A percentile compares a stretch with the other conserved stretches of the same genome.
phyloP scores from a whole-genome alignment of 129 eudicot species.

The Tanacetum coccineum region DNA sequence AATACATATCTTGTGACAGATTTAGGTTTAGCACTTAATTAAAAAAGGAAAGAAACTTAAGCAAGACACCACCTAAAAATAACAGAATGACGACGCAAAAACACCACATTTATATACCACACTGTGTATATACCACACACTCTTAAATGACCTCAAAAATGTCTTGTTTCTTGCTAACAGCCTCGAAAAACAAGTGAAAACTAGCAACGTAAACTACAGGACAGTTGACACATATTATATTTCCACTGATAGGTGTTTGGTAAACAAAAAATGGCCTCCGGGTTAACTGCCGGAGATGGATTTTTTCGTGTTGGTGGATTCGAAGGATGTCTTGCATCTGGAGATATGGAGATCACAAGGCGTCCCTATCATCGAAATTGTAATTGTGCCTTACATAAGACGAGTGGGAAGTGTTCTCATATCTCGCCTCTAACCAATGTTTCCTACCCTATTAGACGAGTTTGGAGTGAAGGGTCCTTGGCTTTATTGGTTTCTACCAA shows the following conservation, averaged over 20 bases:
- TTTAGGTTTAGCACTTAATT: slow-evolving; percentile 1
- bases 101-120: slow-evolving; percentile 18
- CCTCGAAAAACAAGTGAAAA: slow-evolving; percentile 22
- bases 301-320: slow-evolving; percentile 22
- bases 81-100: slow-evolving; percentile 4
- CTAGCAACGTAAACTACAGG: slow-evolving; percentile 4
- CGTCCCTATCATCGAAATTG: slow-evolving; percentile 45
- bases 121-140: slow-evolving; percentile 30
- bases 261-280: slow-evolving; percentile 30
- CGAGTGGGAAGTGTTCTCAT: slow-evolving; percentile 20
- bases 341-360: slow-evolving; percentile 29
- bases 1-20: slow-evolving; percentile 2
- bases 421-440: slow-evolving; percentile 17
- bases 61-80: slow-evolving; percentile 20
- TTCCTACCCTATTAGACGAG: slow-evolving; percentile 32
- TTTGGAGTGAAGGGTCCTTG: slow-evolving; percentile 39
- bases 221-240: no score
- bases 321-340: slow-evolving; percentile 25
- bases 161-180: slow-evolving; percentile 30
- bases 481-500: slow-evolving; percentile 15
- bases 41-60: slow-evolving; percentile 14
- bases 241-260: neutral
- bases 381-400: slow-evolving; percentile 44
- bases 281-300: slow-evolving; percentile 29
- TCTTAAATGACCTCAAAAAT: slow-evolving; percentile 26